Evolutionary conservation across 2,329 filamentous ascomycete species (phyloP).

Genomic region (Penicillium psychrosexuale): DNA sequence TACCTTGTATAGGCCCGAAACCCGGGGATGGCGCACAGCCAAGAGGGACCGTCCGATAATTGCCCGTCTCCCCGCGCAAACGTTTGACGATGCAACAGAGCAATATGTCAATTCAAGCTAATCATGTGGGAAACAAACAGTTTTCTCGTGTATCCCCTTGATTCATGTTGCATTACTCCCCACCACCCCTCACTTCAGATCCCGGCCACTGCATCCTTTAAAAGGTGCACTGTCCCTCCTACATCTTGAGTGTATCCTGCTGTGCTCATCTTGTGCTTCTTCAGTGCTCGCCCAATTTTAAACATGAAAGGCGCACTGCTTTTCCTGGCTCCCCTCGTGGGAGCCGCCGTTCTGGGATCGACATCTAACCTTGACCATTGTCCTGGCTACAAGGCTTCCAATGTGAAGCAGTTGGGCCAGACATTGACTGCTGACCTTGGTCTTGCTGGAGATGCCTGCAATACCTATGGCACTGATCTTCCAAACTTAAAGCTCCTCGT

Average conservation of each 20-base stretch:
- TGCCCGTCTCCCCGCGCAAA: neutral
- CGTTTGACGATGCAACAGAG: neutral
- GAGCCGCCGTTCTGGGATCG: constrained; percentile 25
- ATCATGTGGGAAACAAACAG: neutral
- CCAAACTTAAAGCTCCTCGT: constrained; percentile 56
- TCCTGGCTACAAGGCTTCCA: constrained; percentile 40
- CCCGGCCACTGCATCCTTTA: neutral
- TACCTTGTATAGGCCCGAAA: neutral
- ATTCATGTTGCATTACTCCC: neutral
- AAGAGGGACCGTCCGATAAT: neutral
- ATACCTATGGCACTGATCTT: constrained; percentile 59
- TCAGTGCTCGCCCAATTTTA: neutral
- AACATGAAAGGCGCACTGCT: constrained; percentile 29
- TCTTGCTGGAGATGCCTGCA: constrained; percentile 65
- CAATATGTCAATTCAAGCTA: neutral
- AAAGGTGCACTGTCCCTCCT: neutral
- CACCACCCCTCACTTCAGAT: neutral
- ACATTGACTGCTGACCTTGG: constrained; percentile 67
- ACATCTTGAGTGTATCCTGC: neutral
- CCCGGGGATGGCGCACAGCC: neutral
- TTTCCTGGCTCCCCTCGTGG: constrained; percentile 28
- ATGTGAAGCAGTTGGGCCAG: constrained; percentile 30
- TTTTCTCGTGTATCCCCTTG: neutral
- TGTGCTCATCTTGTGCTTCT: neutral
- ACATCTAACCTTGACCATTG: constrained; percentile 22